A percentile compares a stretch with the other conserved stretches of the same genome.
These are phyloP conservation scores for Suillus sp. DNA, from an alignment of 768 basidiomycete species.

Conservation along the genomic window DNA sequence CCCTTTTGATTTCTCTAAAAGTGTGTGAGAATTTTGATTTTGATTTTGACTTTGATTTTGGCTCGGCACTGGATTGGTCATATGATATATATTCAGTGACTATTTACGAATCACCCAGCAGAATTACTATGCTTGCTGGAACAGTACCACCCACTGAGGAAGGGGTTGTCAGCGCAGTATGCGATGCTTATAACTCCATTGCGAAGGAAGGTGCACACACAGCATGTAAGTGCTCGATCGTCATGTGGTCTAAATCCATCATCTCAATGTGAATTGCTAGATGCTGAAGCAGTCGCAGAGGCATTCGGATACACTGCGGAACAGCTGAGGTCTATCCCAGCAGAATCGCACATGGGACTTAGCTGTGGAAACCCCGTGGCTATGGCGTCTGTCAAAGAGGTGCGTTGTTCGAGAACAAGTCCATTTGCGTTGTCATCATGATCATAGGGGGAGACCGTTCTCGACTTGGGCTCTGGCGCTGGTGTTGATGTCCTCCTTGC, in stretches of 20 bases:
- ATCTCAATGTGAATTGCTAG: slow-evolving; percentile 12
- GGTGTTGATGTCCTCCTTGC: slow-evolving; percentile 60
- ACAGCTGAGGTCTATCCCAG: slow-evolving; percentile 45
- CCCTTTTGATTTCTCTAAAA: not conserved
- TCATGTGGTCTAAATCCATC: not conserved
- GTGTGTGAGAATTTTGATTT: not conserved
- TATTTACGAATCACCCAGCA: not conserved
- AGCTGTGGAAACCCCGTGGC: slow-evolving; percentile 58
- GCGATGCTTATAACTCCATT: slow-evolving; percentile 10
- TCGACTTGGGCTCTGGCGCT: slow-evolving; percentile 60
- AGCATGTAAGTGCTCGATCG: slow-evolving; percentile 17
- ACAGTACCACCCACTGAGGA: slow-evolving; percentile 7
- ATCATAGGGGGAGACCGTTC: slow-evolving; percentile 53
- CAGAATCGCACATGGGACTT: slow-evolving; percentile 49
- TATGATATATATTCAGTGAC: not conserved
- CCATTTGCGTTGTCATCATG: not conserved
- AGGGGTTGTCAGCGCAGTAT: slow-evolving; percentile 8
- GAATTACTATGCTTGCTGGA: not conserved
- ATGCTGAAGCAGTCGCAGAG: slow-evolving; percentile 39
- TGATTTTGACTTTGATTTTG: slow-evolving; percentile 4
- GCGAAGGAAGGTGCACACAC: slow-evolving; percentile 9
- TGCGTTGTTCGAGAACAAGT: slow-evolving; percentile 19
- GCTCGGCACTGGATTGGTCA: not conserved
- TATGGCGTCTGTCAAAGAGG: slow-evolving; percentile 48
- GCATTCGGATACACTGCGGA: slow-evolving; percentile 52